Evolutionary conservation across 2,329 filamentous ascomycete species (phyloP), one percentile per base, ranked within the genome.

Genomic region (Talaromyces pinophilus): DNA sequence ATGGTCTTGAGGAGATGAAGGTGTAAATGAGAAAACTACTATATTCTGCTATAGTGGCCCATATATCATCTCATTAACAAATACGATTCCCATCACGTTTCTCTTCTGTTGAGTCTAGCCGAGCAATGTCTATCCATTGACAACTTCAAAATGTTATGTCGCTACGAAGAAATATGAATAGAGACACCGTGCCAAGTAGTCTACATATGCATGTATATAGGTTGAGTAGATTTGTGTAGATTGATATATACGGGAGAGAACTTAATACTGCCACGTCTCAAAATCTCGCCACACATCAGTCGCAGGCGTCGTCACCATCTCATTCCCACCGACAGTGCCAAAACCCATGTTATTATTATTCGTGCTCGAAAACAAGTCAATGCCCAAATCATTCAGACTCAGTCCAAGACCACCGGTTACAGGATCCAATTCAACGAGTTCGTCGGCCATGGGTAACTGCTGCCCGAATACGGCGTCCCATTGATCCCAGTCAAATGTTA

Each of bases 1-100:
- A 97, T 84, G 95, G 94, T 77, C 82, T 98, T 71, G 85, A 83
- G 74, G 90, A 90, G 84, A 88, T 88, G 86, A 98, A 99, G 92
- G 93, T 98, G 74, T 99, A 94, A 77, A 70, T 46, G 33, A 10
- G 42, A 28, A 28, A 33, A 33, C 30, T 33, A 22, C 13, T 44
- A 33, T 63, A 4, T 38, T 13, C 8, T 11, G 33, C 30, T 35
- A 35, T 35, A 35, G 33, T 35, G 33, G 33, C 33, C 33, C 35
- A 38, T 50, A 54, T 46, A 25, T 22, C 11, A 59, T 25, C 13
- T 48, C 40, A 52, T 28, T 15, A n/a, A 42, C 30, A 33, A 33
- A 33, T 38, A 57, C 54, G 54, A 57, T 57, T 57, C 54, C 54
- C 54, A 57, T 33, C 54, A 15, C 11, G 30, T 46, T 28, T 50